These are phyloP conservation scores for Colletotrichum kahawae DNA, from an alignment of 2,329 filamentous ascomycete genomes.

Conservation along the genomic window DNA sequence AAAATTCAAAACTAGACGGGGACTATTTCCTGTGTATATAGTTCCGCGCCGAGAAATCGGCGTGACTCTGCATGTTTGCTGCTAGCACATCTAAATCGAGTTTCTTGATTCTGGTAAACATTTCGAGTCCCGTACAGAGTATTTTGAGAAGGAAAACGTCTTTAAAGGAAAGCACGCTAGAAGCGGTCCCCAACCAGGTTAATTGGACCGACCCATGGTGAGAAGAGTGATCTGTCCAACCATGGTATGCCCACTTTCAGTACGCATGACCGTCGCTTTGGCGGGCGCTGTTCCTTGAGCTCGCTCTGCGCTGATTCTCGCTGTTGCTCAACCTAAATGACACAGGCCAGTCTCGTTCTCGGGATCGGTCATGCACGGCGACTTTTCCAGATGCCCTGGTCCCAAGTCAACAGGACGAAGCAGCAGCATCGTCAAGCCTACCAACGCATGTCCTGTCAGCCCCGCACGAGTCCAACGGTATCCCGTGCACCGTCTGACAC, in stretches of 20 bases:
- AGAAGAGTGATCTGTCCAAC: background rate
- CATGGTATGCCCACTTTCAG: background rate
- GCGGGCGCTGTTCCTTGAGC: background rate
- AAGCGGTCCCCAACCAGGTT: too few relatives aligned
- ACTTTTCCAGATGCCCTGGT: background rate
- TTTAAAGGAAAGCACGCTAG: background rate
- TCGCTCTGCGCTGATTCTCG: background rate
- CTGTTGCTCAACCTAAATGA: background rate
- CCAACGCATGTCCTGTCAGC: background rate
- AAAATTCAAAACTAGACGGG: background rate
- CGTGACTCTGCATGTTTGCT: background rate
- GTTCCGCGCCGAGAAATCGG: background rate
- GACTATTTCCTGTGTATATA: background rate
- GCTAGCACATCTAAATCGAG: conserved; percentile 12
- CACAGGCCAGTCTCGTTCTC: background rate
- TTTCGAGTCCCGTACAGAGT: background rate
- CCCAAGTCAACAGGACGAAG: background rate
- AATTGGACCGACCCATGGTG: too few relatives aligned
- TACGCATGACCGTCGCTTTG: background rate
- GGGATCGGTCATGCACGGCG: background rate
- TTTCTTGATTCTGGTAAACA: background rate
- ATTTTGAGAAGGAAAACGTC: too few relatives aligned
- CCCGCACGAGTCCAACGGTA: background rate
- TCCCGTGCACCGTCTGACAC: background rate
- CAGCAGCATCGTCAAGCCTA: background rate